phyloP scores from a whole-genome alignment of 2,329 filamentous ascomycete species.

The Colletotrichum agaves region DNA sequence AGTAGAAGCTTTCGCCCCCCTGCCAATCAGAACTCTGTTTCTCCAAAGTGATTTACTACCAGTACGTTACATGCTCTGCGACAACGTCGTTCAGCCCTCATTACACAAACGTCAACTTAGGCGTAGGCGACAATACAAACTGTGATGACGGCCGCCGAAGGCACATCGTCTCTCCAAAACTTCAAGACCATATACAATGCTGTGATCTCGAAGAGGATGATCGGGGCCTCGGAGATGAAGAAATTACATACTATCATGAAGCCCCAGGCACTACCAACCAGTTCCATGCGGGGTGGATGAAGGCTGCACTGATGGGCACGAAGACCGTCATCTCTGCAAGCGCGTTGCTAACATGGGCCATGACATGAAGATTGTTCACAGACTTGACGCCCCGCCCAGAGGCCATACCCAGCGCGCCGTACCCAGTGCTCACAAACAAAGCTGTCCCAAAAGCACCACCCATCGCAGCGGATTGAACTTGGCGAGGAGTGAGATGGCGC shows the following conservation, averaged over 20 bases:
- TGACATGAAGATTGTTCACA: constrained; percentile 14
- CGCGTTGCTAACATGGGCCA: constrained; percentile 55
- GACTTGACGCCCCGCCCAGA: constrained; percentile 6
- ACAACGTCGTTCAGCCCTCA: neutral
- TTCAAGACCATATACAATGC: constrained; percentile 51
- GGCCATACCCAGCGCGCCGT: constrained; percentile 5
- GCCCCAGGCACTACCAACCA: constrained; percentile 61
- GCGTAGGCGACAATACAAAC: constrained; percentile 18
- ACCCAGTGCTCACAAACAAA: constrained; percentile 7
- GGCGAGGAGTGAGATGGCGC: constrained; percentile 6
- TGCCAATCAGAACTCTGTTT: constrained; percentile 77
- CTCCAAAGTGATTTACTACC: constrained; percentile 71
- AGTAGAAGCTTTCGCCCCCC: constrained; percentile 69
- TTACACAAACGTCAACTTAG: neutral
- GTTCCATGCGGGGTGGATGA: constrained; percentile 60
- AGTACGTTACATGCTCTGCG: constrained; percentile 15
- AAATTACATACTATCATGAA: constrained; percentile 62
- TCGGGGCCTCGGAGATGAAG: constrained; percentile 61
- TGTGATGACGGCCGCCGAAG: constrained; percentile 38
- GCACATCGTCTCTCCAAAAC: constrained; percentile 50
- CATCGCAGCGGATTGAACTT: constrained; percentile 8
- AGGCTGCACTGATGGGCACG: constrained; percentile 53
- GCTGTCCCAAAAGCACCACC: constrained; percentile 20
- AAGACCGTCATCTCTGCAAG: constrained; percentile 36
- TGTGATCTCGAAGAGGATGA: constrained; percentile 63